Evolutionary conservation across 768 basidiomycete species (phyloP), one percentile per base, ranked within the genome.

Genomic region (Hericium alpestre): DNA sequence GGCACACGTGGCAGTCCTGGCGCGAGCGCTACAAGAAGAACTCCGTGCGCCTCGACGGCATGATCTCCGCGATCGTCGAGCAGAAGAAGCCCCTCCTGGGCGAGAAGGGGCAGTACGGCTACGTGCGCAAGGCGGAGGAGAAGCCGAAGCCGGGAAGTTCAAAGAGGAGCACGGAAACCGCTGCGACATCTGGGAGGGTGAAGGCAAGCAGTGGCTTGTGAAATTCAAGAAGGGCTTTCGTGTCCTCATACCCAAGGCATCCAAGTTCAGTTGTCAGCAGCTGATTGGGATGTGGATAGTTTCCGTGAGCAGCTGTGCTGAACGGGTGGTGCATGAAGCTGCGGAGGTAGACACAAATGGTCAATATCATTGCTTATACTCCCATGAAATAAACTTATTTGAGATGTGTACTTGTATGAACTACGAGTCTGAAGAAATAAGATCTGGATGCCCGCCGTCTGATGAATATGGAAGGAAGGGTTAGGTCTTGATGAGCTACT

Each of bases 211-310:
- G 68, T 96, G 89, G 91, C 93, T 90, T 65, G 93, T 93, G 68
- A 96, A 97, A 74, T 86, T 98, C 79, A 97, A 98, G 86, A 95
- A 91, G 73, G 96, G 96, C 54, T 93, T 95, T 11, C 85, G 90
- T 49, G 77, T 99, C 59, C 79, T 86, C 61, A 84, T 98, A 43
- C 95, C 96, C 53, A 98, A 99, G 74, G 89, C 95, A 2, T 86
- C 97, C 81, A 82, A 79, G 63, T 98, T 98, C 79, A 90, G 84
- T 67, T 90, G 95, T n/a, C n/a, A n/a, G n/a, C n/a, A n/a, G n/a
- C n/a, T n/a, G n/a, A n/a, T n/a, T n/a, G n/a, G n/a, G n/a, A n/a
- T n/a, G n/a, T n/a, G n/a, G n/a, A n/a, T n/a, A n/a, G n/a, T n/a
- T n/a, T n/a, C n/a, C n/a, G n/a, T n/a, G n/a, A n/a, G n/a, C n/a